phyloP scores from a whole-genome alignment of 805 yeast genomes.

The Groenewaldozyma salmanticensis region DNA sequence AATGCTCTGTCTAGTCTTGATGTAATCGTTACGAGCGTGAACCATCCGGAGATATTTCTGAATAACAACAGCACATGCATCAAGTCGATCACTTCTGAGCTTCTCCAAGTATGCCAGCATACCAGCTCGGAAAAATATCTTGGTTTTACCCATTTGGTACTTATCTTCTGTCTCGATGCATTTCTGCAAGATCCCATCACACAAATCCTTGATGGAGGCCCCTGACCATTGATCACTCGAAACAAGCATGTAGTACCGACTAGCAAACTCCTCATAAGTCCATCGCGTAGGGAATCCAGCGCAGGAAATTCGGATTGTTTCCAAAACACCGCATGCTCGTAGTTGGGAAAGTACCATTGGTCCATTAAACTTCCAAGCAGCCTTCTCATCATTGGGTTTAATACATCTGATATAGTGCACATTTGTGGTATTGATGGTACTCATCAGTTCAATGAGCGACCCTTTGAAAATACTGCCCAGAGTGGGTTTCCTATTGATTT shows the following conservation, averaged over 20 bases:
- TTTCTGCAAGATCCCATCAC: slow-evolving; percentile 53
- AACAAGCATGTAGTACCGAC: slow-evolving; percentile 76
- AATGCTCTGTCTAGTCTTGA: slow-evolving; percentile 45
- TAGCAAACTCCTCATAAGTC: slow-evolving; percentile 88
- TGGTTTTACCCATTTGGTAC: slow-evolving; percentile 86
- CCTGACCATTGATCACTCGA: slow-evolving; percentile 60
- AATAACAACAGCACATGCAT: slow-evolving; percentile 67
- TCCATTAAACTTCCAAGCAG: slow-evolving; percentile 93
- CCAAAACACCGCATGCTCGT: slow-evolving; percentile 97
- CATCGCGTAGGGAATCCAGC: slow-evolving; percentile 97
- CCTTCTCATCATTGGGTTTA: slow-evolving; percentile 89
- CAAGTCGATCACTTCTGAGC: slow-evolving; percentile 67
- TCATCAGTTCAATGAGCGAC: slow-evolving; percentile 87
- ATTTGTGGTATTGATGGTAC: slow-evolving; percentile 85
- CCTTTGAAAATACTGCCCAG: slow-evolving; percentile 89
- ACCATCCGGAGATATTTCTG: slow-evolving; percentile 72
- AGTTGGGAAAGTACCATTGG: slow-evolving; percentile 91
- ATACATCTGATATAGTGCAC: slow-evolving; percentile 96
- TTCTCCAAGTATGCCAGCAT: slow-evolving; percentile 88
- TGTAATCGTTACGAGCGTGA: slow-evolving; percentile 52
- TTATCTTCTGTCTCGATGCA: slow-evolving; percentile 52
- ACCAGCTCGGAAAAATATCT: slow-evolving; percentile 94
- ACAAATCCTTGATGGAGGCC: slow-evolving; percentile 46
- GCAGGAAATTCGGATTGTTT: slow-evolving; percentile 91
- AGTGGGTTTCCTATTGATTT: slow-evolving; percentile 72